These are phyloP conservation scores for Chrysanthemum seticuspe DNA, from an alignment of 129 eudicot genomes.

Conservation along the genomic window DNA sequence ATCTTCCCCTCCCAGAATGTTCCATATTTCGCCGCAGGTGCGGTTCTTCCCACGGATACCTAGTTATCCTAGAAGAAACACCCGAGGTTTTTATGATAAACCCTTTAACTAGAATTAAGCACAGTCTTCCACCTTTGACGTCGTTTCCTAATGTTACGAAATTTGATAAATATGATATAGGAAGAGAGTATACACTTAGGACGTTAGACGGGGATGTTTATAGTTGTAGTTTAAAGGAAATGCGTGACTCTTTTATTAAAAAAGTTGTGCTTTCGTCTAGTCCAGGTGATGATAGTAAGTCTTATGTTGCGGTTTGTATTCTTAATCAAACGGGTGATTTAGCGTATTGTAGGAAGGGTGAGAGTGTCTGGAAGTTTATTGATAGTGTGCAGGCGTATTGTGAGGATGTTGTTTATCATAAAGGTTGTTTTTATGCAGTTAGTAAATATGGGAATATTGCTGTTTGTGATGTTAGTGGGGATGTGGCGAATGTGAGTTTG, in stretches of 20 bases:
- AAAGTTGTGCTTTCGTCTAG: conserved; percentile 62
- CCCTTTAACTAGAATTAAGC: conserved; percentile 49
- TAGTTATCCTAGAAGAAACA: conserved; percentile 54
- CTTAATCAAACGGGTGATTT: conserved; percentile 59
- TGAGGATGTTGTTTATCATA: conserved; percentile 64
- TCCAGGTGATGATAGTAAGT: conserved; percentile 27
- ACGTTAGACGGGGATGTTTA: conserved; percentile 36
- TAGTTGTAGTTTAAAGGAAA: conserved; percentile 48
- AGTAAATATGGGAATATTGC: conserved; percentile 63
- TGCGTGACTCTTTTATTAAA: conserved; percentile 64
- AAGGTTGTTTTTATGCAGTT: conserved; percentile 60
- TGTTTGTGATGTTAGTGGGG: conserved; percentile 47
- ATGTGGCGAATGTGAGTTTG: conserved; percentile 34
- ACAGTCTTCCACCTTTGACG: conserved; percentile 52
- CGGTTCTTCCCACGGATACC: conserved; percentile 82
- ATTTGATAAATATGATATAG: conserved; percentile 50
- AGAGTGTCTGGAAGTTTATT: conserved; percentile 49
- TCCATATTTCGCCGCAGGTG: conserved; percentile 58
- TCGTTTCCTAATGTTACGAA: conserved; percentile 52
- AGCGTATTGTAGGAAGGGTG: conserved; percentile 52
- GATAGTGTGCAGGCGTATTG: conserved; percentile 41
- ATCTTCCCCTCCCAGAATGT: conserved; percentile 52
- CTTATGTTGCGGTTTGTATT: conserved; percentile 48
- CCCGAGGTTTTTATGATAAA: conserved; percentile 53
- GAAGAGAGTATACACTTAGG: conserved; percentile 54